A percentile compares a stretch with the other conserved stretches of the same genome.
These are phyloP conservation scores for Endocarpon pusillum DNA, from an alignment of 495 filamentous ascomycete species.

Conservation along the genomic window DNA sequence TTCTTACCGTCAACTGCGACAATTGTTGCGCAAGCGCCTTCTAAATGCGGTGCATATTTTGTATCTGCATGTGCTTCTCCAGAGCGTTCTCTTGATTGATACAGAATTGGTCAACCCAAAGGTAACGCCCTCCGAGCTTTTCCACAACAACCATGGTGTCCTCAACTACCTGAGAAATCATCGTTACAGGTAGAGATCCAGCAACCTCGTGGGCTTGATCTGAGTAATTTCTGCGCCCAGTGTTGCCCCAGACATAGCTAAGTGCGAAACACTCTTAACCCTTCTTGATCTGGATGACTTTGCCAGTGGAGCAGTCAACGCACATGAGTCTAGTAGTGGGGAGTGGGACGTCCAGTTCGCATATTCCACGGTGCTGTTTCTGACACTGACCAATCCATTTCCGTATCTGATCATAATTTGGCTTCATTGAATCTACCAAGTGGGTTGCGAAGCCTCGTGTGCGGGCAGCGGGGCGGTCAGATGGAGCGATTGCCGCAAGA, in stretches of 20 bases:
- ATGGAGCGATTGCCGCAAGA: too few species aligned
- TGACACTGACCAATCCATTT: too few species aligned
- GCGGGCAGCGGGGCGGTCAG: too few species aligned
- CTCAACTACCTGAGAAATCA: too few species aligned
- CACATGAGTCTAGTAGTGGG: too few species aligned
- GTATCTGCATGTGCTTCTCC: conserved; percentile 13
- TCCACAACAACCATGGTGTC: conserved; percentile 9
- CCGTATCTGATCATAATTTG: too few species aligned
- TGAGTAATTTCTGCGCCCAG: not conserved
- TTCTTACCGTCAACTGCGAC: conserved; percentile 16
- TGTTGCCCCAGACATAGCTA: conserved; percentile 11
- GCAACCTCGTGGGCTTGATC: conserved; percentile 2
- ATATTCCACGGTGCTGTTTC: too few species aligned
- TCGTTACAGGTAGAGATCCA: conserved; percentile 8
- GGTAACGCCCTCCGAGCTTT: conserved; percentile 6
- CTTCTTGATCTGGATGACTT: not conserved
- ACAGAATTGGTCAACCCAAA: conserved; percentile 1
- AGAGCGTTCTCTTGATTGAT: conserved; percentile 1
- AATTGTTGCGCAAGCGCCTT: conserved; percentile 10
- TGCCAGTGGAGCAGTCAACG: too few species aligned
- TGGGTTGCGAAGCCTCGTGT: too few species aligned
- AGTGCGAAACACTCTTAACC: conserved; percentile 6
- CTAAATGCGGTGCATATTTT: conserved; percentile 18
- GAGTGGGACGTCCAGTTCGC: too few species aligned
- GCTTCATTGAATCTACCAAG: too few species aligned